Evolutionary conservation across 257 asterid species (phyloP), one percentile per base, ranked within the genome.

Genomic region (Marsdenia floribunda): DNA sequence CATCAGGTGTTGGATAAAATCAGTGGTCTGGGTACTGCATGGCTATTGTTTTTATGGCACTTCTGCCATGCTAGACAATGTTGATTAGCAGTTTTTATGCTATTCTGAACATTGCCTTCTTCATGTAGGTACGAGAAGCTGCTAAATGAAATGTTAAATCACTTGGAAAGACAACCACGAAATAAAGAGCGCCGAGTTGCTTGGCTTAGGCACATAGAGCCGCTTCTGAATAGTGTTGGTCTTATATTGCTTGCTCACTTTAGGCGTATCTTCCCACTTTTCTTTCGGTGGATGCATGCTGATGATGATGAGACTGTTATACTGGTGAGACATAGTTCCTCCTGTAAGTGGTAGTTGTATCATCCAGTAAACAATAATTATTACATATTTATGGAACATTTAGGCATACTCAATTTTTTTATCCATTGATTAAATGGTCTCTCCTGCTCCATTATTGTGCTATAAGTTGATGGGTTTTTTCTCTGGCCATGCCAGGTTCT

Each of bases 101-200:
- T 33, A 66, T 49, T 64, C 52, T 60, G 24, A 64, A 42, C 50
- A 38, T 64, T 50, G 18, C 35, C 18, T 44, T 29, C 24, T 69
- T 68, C 77, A 37, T 78, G 70, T 70, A 93, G 97, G 98, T 88
- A 87, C 77, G 99, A 92, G 80, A 92, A 87, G 82, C 77, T 92
- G 86, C 84, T 90, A 54, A 86, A 80, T 76, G 97, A 94, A 86
- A 94, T 94, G 97, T 77, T 92, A 73, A 84, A 78, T 85, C 97
- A 94, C 85, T 81, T 92, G 80, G 99, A 94, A 85, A 83, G 99
- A 84, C 96, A 94, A 79, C 97, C 97, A 70, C 87, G 91, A 82
- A 89, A 92, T 87, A 85, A 88, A 86, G 85, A 88, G 79, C 91
- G 99, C 9, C 93, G 96, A 22, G 82, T 81, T 77, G 88, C 82